A percentile compares a stretch with the other conserved stretches of the same genome.
Conservation (phyloP, 441 rosid genomes). For the Dalechampia spathulata region DNA sequence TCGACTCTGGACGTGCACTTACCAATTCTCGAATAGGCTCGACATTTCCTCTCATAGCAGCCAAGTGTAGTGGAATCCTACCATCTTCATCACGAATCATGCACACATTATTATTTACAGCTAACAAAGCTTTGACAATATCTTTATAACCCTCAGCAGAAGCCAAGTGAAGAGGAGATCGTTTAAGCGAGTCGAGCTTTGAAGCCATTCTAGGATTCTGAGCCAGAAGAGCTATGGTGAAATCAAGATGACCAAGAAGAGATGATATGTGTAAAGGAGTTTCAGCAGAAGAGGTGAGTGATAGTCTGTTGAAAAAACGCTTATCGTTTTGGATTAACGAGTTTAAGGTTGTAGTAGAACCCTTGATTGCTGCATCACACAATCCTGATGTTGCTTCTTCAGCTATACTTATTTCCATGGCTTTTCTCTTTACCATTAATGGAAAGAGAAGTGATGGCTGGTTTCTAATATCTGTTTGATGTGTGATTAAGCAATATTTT, state of each 20-base stretch:
- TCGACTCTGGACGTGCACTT: constrained; percentile 9
- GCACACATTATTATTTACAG: constrained; percentile 11
- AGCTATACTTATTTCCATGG: not conserved
- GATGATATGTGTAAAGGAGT: constrained; percentile 26
- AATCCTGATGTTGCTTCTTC: not conserved
- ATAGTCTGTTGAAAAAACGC: constrained; percentile 10
- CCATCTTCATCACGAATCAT: constrained; percentile 18
- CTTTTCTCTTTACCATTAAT: not conserved
- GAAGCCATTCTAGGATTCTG: constrained; percentile 22
- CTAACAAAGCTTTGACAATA: constrained; percentile 22
- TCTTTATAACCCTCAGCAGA: constrained; percentile 23
- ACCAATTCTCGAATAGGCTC: constrained; percentile 18
- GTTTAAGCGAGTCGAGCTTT: constrained; percentile 14
- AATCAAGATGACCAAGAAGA: constrained; percentile 26
- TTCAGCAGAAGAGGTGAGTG: constrained; percentile 10
- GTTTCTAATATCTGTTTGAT: too few species aligned
- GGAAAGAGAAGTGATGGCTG: too few species aligned
- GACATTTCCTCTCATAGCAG: constrained; percentile 26
- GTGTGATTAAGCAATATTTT: too few species aligned
- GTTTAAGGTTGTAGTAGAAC: constrained; percentile 9
- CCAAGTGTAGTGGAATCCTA: constrained; percentile 30
- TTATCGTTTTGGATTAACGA: constrained; percentile 9
- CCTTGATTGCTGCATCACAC: constrained; percentile 18
- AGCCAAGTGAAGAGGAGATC: constrained; percentile 31
- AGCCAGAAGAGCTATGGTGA: constrained; percentile 13